A percentile compares a stretch with the other conserved stretches of the same genome.
phyloP scores from a whole-genome alignment of 495 filamentous ascomycete genomes.

The Gamarada debralockiae region DNA sequence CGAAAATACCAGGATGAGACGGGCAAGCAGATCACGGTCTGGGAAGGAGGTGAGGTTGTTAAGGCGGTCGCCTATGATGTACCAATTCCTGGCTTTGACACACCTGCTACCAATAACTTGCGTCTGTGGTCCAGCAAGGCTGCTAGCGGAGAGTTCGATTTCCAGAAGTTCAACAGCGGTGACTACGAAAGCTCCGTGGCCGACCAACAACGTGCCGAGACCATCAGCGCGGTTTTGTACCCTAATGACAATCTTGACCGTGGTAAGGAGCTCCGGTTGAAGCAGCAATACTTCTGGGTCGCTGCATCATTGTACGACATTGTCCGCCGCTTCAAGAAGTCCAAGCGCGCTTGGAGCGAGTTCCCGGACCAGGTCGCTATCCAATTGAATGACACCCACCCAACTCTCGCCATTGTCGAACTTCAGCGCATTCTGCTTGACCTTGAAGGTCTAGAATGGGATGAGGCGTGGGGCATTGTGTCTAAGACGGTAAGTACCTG shows the following conservation, averaged over 20 bases:
- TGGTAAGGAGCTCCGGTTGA: slow-evolving; percentile 94
- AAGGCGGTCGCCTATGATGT: slow-evolving; percentile 94
- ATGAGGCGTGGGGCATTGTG: slow-evolving; percentile 84
- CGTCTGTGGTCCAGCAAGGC: slow-evolving; percentile 97
- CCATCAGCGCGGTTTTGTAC: slow-evolving; percentile 95
- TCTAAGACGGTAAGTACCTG: slow-evolving; percentile 37
- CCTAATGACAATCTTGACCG: slow-evolving; percentile 96
- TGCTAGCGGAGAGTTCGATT: slow-evolving; percentile 95
- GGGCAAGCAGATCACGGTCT: slow-evolving; percentile 67
- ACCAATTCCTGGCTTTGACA: slow-evolving; percentile 87
- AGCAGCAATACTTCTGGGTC: slow-evolving; percentile 99
- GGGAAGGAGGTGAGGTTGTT: slow-evolving; percentile 93
- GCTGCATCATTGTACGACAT: slow-evolving; percentile 95
- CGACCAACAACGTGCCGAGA: slow-evolving; percentile 94
- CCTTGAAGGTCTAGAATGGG: slow-evolving; percentile 86
- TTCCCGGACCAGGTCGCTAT: slow-evolving; percentile 96
- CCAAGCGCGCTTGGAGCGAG: slow-evolving; percentile 81
- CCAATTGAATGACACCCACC: slow-evolving; percentile 97
- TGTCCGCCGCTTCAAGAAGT: slow-evolving; percentile 96
- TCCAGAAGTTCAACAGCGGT: slow-evolving; percentile 98
- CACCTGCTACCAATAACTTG: slow-evolving; percentile 91
- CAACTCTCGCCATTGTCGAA: slow-evolving; percentile 93
- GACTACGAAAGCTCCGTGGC: slow-evolving; percentile 97
- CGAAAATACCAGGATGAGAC: slow-evolving; percentile 65
- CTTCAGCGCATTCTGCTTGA: slow-evolving; percentile 90